Base-by-base conservation (phyloP, 1,284 basidiomycete genomes). In the Volvariella surrecta region DNA sequence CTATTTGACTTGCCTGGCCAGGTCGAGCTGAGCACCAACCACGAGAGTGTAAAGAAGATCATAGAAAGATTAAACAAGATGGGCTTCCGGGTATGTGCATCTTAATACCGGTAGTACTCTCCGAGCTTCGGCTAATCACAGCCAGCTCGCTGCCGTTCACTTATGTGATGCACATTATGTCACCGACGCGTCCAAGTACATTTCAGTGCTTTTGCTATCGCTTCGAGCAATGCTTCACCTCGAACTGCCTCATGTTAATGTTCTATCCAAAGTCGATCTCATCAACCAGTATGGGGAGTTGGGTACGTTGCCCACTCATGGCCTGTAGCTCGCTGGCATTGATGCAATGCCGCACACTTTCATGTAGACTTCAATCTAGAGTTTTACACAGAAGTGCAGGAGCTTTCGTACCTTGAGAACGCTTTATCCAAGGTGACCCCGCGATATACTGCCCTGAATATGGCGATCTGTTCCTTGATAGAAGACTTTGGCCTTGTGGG, bases 321-420 rank as follows among this genome's bases (percentile, higher is more conserved):
- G 41, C 37, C 51, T 44, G 34, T 21, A n/a, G 35, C 32, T 32
- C 35, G 24, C 6, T 6, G 24, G 11, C 34, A 30, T 37, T 34
- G 31, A 39, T 46, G 39, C 19, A 20, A 0, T 13, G 10, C 39
- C 17, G 11, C 39, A 11, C n/a, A 17, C 39, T 18, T 16, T 30
- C 39, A 17, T 38, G 3, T 53, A 95, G 93, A 93, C 31, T 98
- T 99, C 71, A 96, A 95, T 56, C 80, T 99, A 34, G 91, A 95
- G 52, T 99, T 91, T 61, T 99, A 99, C 60, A 98, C 96, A 32
- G 91, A 99, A 62, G 95, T 96, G 0, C 93, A 97, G 63, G 94
- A 99, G 60, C 71, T 99, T 0, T 84, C 85, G 0, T 88, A 98
- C 60, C 77, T 99, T 4, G 76, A 89, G 51, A 86, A 83, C 46